These are phyloP conservation scores for Podospora comata DNA, from an alignment of 495 filamentous ascomycete species.

Conservation along the genomic window DNA sequence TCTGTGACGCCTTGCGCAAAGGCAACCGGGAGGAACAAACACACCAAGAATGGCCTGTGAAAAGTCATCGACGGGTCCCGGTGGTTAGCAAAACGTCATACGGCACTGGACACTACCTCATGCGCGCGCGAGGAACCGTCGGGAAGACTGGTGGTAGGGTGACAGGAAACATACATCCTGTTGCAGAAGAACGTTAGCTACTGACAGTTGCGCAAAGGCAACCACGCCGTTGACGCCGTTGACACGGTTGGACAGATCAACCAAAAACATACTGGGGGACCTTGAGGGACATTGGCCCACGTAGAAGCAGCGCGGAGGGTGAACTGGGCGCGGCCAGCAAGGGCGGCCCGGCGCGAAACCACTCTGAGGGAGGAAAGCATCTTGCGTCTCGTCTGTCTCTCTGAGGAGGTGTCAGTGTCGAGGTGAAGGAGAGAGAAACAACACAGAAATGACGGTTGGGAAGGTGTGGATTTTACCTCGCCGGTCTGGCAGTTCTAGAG, in stretches of 20 bases:
- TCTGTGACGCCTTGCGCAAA: neutral
- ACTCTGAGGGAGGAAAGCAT: slow-evolving; percentile 39
- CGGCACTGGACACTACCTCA: neutral
- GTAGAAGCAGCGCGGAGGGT: slow-evolving; percentile 69
- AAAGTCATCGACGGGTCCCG: slow-evolving; percentile 4
- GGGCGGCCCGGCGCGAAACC: slow-evolving; percentile 35
- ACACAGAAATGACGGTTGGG: slow-evolving; percentile 1
- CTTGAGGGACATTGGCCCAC: slow-evolving; percentile 87
- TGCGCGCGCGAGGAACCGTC: neutral
- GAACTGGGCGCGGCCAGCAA: slow-evolving; percentile 33
- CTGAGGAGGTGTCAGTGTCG: slow-evolving; percentile 2
- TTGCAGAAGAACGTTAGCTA: neutral
- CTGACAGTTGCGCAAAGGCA: slow-evolving; percentile 7
- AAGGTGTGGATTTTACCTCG: slow-evolving; percentile 1
- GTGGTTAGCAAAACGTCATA: slow-evolving; percentile 23
- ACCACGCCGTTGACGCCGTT: neutral
- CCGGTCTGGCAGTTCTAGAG: slow-evolving; percentile 2
- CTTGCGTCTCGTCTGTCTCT: slow-evolving; percentile 1
- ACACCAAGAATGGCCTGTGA: slow-evolving; percentile 73
- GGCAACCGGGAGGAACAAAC: slow-evolving; percentile 20
- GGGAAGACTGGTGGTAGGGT: neutral
- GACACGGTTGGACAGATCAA: neutral
- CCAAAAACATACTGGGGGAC: slow-evolving; percentile 73
- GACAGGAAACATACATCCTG: slow-evolving; percentile 58
- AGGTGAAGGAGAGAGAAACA: neutral